phyloP scores from a whole-genome alignment of 768 basidiomycete species.

The Serendipita sp. region DNA sequence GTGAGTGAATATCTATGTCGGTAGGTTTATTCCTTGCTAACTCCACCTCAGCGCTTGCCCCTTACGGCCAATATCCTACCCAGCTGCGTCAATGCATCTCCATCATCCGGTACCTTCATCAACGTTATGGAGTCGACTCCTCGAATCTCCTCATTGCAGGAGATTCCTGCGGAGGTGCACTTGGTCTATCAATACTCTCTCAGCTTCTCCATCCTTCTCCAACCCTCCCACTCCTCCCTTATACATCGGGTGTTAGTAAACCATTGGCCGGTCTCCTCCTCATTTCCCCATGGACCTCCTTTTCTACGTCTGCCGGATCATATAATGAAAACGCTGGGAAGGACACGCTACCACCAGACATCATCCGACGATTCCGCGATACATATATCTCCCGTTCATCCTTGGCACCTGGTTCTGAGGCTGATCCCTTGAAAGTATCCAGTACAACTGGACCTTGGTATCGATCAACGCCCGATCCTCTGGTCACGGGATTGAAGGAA shows the following conservation, averaged over 20 bases:
- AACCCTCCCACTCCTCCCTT: background rate
- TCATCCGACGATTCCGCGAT: slow-evolving; percentile 1
- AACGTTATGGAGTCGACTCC: background rate
- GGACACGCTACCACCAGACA: background rate
- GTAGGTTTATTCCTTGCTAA: background rate
- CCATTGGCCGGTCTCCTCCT: background rate
- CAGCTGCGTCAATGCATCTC: background rate
- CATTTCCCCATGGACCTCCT: background rate
- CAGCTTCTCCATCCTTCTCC: background rate
- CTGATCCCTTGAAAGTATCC: background rate
- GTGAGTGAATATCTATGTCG: background rate
- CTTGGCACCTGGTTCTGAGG: background rate
- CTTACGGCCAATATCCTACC: background rate
- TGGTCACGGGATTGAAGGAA: background rate
- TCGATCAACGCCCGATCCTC: background rate
- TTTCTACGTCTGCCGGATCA: background rate
- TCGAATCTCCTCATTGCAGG: background rate
- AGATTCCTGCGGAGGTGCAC: background rate
- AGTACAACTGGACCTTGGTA: background rate
- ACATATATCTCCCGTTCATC: background rate
- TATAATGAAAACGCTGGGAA: background rate
- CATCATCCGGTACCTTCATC: background rate
- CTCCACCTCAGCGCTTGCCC: background rate
- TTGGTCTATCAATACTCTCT: background rate
- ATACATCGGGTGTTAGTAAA: background rate